A percentile compares a stretch with the other conserved stretches of the same genome.
Evolutionary conservation across 2,329 filamentous ascomycete genomes (phyloP).

Genomic region (Fusarium denticulatum): DNA sequence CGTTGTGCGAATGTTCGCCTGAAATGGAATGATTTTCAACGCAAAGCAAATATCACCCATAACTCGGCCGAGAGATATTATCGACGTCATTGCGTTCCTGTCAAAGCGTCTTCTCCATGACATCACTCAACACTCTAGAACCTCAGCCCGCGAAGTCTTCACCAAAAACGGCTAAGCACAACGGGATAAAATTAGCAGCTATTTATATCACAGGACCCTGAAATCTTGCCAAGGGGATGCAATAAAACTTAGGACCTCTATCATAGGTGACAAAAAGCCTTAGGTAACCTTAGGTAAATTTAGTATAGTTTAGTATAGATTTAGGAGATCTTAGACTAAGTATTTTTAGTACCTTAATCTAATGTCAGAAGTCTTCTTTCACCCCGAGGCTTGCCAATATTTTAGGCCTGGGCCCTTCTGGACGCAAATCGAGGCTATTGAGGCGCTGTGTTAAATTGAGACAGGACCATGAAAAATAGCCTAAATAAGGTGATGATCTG

Average conservation of each 20-base stretch:
- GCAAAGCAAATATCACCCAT: neutral
- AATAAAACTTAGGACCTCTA: too few relatives aligned
- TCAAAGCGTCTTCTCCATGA: neutral
- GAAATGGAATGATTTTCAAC: neutral
- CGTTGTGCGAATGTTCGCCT: neutral
- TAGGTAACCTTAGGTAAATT: too few relatives aligned
- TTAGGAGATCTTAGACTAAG: too few relatives aligned
- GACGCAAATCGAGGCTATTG: neutral
- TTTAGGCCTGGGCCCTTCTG: neutral
- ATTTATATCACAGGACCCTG: constrained; percentile 2
- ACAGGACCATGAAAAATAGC: neutral
- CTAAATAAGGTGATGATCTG: neutral
- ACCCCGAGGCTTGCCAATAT: too few relatives aligned
- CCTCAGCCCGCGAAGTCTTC: neutral
- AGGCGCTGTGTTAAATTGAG: neutral
- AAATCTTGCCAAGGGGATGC: too few relatives aligned
- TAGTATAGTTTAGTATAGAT: too few relatives aligned
- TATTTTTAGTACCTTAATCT: too few relatives aligned
- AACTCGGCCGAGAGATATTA: neutral
- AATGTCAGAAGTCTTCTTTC: too few relatives aligned
- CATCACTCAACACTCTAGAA: neutral
- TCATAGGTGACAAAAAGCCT: too few relatives aligned
- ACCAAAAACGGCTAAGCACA: neutral
- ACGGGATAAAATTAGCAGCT: neutral
- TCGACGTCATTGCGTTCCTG: neutral